Evolutionary conservation across 371 early-diverging fungal genomes (phyloP).

Genomic region (Rhizopus arrhizus): DNA sequence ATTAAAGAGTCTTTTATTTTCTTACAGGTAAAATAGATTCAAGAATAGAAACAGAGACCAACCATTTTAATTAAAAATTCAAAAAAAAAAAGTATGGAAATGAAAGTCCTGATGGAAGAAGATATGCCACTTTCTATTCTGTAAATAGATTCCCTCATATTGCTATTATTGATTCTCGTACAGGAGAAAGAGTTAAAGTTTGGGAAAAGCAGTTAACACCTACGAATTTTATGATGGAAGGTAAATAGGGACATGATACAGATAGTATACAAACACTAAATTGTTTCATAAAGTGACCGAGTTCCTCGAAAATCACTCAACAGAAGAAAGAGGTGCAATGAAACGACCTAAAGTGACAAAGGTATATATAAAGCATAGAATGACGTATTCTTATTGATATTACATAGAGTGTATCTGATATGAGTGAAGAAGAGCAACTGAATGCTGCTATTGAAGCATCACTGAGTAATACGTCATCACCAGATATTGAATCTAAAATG

Average conservation of each 20-base stretch:
- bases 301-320: conserved; percentile 44
- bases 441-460: conserved; percentile 81
- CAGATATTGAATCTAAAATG: conserved; percentile 3
- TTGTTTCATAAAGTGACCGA: conserved; percentile 39
- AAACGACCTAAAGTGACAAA: conserved; percentile 36
- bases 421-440: conserved; percentile 91
- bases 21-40: conserved; percentile 59
- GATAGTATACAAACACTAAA: neutral
- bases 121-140: conserved; percentile 76
- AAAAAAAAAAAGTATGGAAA: conserved; percentile 45
- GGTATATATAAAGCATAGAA: conserved; percentile 8
- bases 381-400: neutral
- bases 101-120: conserved; percentile 71
- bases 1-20: conserved; percentile 83
- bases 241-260: conserved; percentile 26
- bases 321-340: conserved; percentile 18
- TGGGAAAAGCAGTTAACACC: conserved; percentile 62
- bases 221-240: conserved; percentile 72
- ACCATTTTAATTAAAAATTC: neutral
- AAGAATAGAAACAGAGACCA: neutral
- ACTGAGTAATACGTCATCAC: conserved; percentile 38
- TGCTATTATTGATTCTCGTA: conserved; percentile 88
- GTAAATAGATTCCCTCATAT: conserved; percentile 77
- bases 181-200: conserved; percentile 68
- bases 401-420: conserved; percentile 54